Evolutionary conservation across 2,329 filamentous ascomycete species (phyloP), one percentile per base, ranked within the genome.

Genomic region (Epichloe sibirici): DNA sequence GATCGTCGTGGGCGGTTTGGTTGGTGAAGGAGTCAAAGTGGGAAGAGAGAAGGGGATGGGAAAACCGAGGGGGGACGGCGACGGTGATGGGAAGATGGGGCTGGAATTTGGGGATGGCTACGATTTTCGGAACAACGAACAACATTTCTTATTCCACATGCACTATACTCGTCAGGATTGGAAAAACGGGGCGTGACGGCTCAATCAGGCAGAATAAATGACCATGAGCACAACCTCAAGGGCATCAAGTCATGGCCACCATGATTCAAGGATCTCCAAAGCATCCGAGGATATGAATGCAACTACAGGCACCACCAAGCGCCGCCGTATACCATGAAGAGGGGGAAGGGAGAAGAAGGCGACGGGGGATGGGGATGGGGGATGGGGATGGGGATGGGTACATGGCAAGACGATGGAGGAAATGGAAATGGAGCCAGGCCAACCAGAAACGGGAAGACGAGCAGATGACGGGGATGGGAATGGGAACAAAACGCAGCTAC

Each of bases 1-100:
- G 55, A 62, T 65, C 61, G 60, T 60, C 62, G 61, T 62, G 61
- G 64, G 61, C 61, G 63, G 63, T 66, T 68, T 66, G 63, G 64
- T 57, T 63, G 61, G 58, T 58, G 58, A 63, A 58, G 60, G 58
- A 56, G 61, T 58, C 56, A 60, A 56, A 60, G 58, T 58, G 59
- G 53, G 54, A 56, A 52, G 58, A 54, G 50, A 56, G 57, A 57
- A 53, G 57, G 55, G 55, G 56, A 57, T 53, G 52, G 53, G 56
- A 56, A 56, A 56, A 54, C 52, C 54, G 56, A 57, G 56, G 56
- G 59, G 51, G 51, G 51, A 45, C 15, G 48, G 49, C 46, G 54
- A 58, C 54, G 58, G 51, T 57, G 57, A 50, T 5, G 50, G 53
- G 40, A 52, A 45, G 51, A 55, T 51, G 55, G 52, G 56, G 55